Conservation (phyloP, 352 stramenopile species). For the Phytophthora europaea region DNA sequence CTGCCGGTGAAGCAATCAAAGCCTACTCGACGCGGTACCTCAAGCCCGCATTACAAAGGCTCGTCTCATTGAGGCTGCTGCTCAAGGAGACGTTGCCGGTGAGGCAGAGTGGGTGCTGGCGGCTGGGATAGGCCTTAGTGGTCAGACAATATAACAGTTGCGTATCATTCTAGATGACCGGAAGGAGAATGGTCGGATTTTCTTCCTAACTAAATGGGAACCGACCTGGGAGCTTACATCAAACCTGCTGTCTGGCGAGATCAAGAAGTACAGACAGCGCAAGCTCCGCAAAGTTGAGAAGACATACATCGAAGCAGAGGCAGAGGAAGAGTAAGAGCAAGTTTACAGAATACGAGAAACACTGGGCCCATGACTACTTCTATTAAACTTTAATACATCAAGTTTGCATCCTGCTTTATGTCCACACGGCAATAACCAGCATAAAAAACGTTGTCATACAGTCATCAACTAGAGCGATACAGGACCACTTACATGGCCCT, state of each 20-base stretch:
- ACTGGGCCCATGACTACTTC: background rate
- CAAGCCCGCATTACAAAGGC: background rate
- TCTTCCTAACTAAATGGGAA: slow-evolving; percentile 4
- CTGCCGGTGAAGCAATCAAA: background rate
- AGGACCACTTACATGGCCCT: background rate
- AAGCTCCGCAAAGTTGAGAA: background rate
- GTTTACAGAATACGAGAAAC: background rate
- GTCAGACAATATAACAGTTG: slow-evolving; percentile 1
- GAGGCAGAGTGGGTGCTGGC: slow-evolving; percentile 8
- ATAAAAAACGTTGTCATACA: background rate
- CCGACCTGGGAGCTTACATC: background rate
- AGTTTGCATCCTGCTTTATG: background rate
- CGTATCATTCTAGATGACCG: background rate
- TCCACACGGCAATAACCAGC: background rate
- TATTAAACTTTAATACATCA: background rate
- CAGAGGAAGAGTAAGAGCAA: background rate
- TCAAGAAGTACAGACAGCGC: slow-evolving; percentile 7
- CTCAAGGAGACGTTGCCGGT: background rate
- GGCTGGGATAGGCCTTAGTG: background rate
- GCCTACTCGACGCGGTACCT: slow-evolving; percentile 1
- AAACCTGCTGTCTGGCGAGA: background rate
- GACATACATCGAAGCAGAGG: background rate
- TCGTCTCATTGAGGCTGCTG: slow-evolving; percentile 5
- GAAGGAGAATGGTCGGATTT: background rate
- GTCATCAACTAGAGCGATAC: slow-evolving; percentile 4